Evolutionary conservation across 768 basidiomycete genomes (phyloP).

Genomic region (Tylopilus plumbeoviolaceoides): DNA sequence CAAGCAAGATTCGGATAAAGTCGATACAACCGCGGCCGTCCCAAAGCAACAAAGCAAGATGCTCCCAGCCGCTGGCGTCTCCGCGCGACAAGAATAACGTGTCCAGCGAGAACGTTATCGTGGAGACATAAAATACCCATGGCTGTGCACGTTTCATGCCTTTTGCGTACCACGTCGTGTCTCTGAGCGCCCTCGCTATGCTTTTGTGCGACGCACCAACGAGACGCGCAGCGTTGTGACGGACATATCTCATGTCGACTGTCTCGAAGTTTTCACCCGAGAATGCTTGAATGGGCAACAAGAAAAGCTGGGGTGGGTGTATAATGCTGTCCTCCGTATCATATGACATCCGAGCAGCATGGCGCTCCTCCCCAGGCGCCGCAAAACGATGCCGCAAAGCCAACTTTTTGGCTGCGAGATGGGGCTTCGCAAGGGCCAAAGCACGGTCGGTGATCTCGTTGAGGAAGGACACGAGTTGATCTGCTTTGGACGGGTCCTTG

Average conservation of each 20-base stretch:
- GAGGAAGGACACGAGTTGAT: slow-evolving; percentile 3
- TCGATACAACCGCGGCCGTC: neutral
- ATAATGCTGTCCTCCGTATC: neutral
- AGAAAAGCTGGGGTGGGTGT: slow-evolving; percentile 8
- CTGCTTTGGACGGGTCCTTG: neutral
- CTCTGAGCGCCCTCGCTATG: neutral
- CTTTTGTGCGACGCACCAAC: slow-evolving; percentile 1
- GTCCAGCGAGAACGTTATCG: neutral
- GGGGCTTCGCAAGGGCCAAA: neutral
- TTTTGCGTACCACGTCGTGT: neutral
- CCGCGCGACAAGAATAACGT: neutral
- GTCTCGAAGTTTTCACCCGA: neutral
- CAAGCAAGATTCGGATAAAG: neutral
- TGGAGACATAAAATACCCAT: slow-evolving; percentile 7
- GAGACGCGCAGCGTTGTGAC: neutral
- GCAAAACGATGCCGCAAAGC: neutral
- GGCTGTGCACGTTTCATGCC: slow-evolving; percentile 5
- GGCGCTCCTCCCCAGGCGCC: neutral
- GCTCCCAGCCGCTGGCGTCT: neutral
- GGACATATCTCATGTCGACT: neutral
- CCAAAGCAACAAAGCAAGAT: neutral
- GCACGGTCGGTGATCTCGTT: slow-evolving; percentile 7
- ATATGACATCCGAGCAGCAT: neutral
- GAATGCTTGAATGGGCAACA: slow-evolving; percentile 16
- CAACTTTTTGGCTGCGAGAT: neutral